Evolutionary conservation across 768 basidiomycete species (phyloP), one percentile per base, ranked within the genome.

Genomic region (Hemileccinum rubropunctum): DNA sequence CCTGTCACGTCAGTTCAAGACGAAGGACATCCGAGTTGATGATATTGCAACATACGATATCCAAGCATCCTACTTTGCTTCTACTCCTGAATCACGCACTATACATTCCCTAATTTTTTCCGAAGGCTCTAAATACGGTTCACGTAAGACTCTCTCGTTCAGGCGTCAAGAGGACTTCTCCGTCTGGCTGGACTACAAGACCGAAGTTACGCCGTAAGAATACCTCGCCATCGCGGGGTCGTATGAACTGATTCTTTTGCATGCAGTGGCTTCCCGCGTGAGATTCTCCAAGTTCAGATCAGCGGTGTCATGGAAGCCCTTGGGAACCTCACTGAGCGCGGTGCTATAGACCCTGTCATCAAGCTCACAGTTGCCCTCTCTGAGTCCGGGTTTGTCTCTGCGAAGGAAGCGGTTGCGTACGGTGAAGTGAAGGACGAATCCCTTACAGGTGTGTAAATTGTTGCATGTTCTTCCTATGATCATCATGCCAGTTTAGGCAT

Each of bases 1-100:
- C 20, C 78, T 95, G 23, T 92, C 88, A 57, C 77, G 87, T 35
- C 91, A 91, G 61, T 98, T 97, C 79, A 88, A 89, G 73, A 97
- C 97, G 42, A 99, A 98, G 73, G 84, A 88, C 58, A 88, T 98
- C 66, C 88, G 91, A 53, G 77, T 98, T 27, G 68, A 77, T 5
- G 97, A 98, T 65, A 76, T 89, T 51, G 68, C 71, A 14, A 71
- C 78, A 4, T 83, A 89, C 59, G 90, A 93, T 57, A 74, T 97
- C 48, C 86, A 91, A 66, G 81, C 84, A 7, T 83, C 86, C 13
- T 92, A 92, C 64, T 77, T 81, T 21, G 81, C 88, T 30, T 82
- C 87, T 40, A 62, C 76, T 5, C 62, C 80, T 2, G 67, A 72
- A 40, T 66, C 71, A 14, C 79, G 90, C 38, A 86, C 81, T 33